These are phyloP conservation scores for Polyporus tsugae DNA, from an alignment of 1,284 basidiomycete genomes.

Conservation along the genomic window DNA sequence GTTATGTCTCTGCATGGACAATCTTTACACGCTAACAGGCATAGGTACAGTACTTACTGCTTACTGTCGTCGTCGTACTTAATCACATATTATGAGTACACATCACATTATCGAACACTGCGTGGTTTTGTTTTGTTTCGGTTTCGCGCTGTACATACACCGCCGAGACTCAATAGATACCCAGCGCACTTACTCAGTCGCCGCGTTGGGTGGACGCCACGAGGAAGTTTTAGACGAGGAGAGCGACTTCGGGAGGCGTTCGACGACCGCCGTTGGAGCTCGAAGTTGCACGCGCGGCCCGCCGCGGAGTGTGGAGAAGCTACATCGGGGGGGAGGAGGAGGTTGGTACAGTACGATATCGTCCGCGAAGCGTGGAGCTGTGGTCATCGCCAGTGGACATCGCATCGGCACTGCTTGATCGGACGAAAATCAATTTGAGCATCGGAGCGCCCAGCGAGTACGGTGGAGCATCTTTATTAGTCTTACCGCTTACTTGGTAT, in stretches of 20 bases:
- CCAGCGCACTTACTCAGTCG: background rate
- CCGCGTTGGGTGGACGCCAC: background rate
- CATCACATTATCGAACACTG: background rate
- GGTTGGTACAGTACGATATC: background rate
- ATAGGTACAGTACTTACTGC: too few species aligned
- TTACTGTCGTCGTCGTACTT: too few species aligned
- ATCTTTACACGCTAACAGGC: too few species aligned
- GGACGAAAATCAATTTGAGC: slow-evolving; percentile 6
- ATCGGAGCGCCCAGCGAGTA: background rate
- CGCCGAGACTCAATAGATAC: background rate
- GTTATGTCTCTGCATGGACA: background rate
- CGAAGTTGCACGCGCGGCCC: background rate
- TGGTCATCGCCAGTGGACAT: slow-evolving; percentile 15
- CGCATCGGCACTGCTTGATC: slow-evolving; percentile 5
- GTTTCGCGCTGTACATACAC: background rate
- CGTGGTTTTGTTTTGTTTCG: background rate
- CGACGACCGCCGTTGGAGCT: too few species aligned
- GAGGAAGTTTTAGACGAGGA: slow-evolving; percentile 3
- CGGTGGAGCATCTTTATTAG: background rate
- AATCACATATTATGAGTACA: background rate
- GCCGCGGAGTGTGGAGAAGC: slow-evolving; percentile 14
- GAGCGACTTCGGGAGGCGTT: background rate
- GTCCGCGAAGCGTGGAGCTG: slow-evolving; percentile 25
- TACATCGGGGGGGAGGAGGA: slow-evolving; percentile 2
- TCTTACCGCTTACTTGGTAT: too few species aligned